Base-by-base conservation (phyloP, 768 basidiomycete species). In the Kwoniella botswanensis region DNA sequence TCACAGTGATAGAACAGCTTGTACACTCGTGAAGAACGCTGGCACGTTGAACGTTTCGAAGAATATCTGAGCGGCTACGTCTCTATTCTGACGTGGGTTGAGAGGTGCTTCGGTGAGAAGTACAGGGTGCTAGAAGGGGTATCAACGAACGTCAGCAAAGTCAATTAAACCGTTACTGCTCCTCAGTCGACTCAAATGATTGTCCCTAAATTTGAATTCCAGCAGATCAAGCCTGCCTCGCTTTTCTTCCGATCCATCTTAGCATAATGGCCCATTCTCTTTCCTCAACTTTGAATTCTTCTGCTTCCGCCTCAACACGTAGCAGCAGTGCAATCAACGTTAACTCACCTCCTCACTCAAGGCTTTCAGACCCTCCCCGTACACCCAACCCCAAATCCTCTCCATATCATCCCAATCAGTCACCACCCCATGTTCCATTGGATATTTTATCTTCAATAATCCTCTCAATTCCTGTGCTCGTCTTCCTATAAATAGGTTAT, bases 341-440 rank as follows among this genome's bases (percentile, higher is more conserved):
- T 21, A 21, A 76, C 86, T 70, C 72, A 96, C 96, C 90, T 98
- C 96, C 86, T 98, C 97, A 81, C 93, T 95, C 76, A 98, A 86
- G 4, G 95, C 97, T 22, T 93, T 92, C 56, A 98, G 86, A 81
- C 97, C 96, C 82, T 98, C 94, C 22, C 92, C 90, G 82, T 98
- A 99, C 58, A 98, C 92, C 91, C 93, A 95, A 74, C 88, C 92
- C 97, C 97, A 99, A 88, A 99, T 98, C 71, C 93, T 90, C 84
- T 99, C 97, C 97, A 99, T 99, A 82, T 99, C 97, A 82, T 99
- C 97, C 96, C 97, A 99, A 86, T 99, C 93, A 46, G 93, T 96
- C 41, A 99, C 97, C 70, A 99, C 94, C 13, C 97, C 97, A 83
- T 98, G 97, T 82, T 96, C 93, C 91, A 99, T 98, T 29, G 97